These are phyloP conservation scores for Suillus lakei DNA, from an alignment of 768 basidiomycete species.

Conservation along the genomic window DNA sequence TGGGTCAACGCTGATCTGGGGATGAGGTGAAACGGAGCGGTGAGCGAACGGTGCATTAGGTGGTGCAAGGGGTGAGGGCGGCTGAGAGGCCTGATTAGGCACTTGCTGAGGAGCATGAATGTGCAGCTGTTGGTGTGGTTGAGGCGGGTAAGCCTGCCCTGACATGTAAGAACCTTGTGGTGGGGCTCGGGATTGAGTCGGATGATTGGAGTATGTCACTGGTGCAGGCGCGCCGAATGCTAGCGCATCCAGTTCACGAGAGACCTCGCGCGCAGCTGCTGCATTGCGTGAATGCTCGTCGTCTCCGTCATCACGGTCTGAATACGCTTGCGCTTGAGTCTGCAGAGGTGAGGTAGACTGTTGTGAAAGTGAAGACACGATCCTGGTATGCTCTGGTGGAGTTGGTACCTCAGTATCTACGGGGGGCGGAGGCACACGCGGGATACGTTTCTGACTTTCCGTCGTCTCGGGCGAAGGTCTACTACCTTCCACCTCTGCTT, in stretches of 20 bases:
- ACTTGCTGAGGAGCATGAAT: conserved; percentile 14
- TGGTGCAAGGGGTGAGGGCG: conserved; percentile 36
- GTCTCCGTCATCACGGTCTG: conserved; percentile 32
- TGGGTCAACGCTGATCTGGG: conserved; percentile 23
- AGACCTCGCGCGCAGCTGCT: conserved; percentile 72
- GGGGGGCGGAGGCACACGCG: conserved; percentile 45
- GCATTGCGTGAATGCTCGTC: conserved; percentile 63
- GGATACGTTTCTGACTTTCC: conserved; percentile 31
- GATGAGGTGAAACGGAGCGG: conserved; percentile 44
- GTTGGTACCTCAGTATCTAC: conserved; percentile 30
- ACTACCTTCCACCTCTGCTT: not conserved
- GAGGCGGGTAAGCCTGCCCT: not conserved
- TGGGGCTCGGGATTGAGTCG: conserved; percentile 18
- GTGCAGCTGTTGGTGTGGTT: conserved; percentile 12
- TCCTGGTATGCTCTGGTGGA: not conserved
- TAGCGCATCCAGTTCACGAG: conserved; percentile 65
- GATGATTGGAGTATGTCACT: conserved; percentile 21
- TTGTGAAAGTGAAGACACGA: conserved; percentile 2
- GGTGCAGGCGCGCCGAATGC: conserved; percentile 40
- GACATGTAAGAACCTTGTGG: conserved; percentile 6
- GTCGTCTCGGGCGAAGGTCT: conserved; percentile 17
- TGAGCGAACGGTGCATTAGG: conserved; percentile 47
- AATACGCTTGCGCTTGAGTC: conserved; percentile 5
- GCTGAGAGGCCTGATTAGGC: conserved; percentile 17
- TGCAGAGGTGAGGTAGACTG: conserved; percentile 14